Evolutionary conservation across 257 asterid genomes (phyloP), one percentile per base, ranked within the genome.

Genomic region (Scutellaria barbata): DNA sequence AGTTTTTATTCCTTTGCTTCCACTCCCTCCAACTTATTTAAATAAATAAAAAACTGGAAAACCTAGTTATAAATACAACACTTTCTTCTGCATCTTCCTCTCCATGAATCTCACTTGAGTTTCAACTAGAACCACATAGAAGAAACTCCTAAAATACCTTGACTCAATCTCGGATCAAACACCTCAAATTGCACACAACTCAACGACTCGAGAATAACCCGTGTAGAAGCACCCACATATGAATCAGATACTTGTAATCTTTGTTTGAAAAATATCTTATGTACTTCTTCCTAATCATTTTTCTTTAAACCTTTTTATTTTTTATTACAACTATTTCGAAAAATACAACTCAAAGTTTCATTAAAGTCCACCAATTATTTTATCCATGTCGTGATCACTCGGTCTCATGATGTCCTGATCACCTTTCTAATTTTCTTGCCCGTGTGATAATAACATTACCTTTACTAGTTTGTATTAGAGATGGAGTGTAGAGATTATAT

Each of bases 61-160:
- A n/a, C n/a, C n/a, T n/a, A n/a, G n/a, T n/a, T n/a, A n/a, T n/a
- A 59, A 63, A 40, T 22, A 58, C 5, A 65, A 66, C 48, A 72
- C 12, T 22, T 60, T 46, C 25, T 22, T 92, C 86, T 91, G 71
- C 91, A 94, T 53, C 75, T 84, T 12, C 95, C 93, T 78, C 92
- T 86, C 99, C 92, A 94, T 0, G 99, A 85, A 76, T 68, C 66
- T 96, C 95, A 88, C 76, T 94, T 94, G 10, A 94, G 81, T 78
- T 88, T 91, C 81, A 94, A 76, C 79, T 91, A 96, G 77, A 84
- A 94, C 90, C 86, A 81, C 83, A 91, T 80, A 8, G 99, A 96
- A 7, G 90, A 80, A 68, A 80, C 71, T 69, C 99, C 99, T 41
- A 94, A 72, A 25, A 89, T 77, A 46, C 98, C 99, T 17, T 82